Evolutionary conservation across 495 filamentous ascomycete species (phyloP), one percentile per base, ranked within the genome.

Genomic region (Alectoria sarmentosa): DNA sequence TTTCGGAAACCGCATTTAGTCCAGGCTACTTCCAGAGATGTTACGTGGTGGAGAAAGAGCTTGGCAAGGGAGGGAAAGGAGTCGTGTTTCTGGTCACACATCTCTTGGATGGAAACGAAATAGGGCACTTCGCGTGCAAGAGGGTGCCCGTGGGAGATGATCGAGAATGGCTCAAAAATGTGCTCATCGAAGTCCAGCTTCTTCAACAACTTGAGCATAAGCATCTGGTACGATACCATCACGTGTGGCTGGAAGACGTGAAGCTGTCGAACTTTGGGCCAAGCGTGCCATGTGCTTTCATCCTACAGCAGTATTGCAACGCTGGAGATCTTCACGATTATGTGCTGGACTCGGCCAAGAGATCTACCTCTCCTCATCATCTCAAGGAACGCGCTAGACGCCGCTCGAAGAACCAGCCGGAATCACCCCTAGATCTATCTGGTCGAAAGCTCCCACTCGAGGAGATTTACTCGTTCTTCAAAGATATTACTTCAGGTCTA

Each of bases 231-330:
- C 94, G 91, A 0, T 98, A 98, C 73, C 88, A 92, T 10, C 93
- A 96, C 75, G 92, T 96, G 38, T 98, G 94, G 94, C 83, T 98
- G 26, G 93, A 98, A 73, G 87, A 96, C 73, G 85, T 89, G 58
- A 85, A 90, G 69, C 82, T 92, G 28, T 92, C 83, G 66, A 81
- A 79, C 4, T 98, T 98, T 71, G 89, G 91, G 6, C 94, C 95
- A 1, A 94, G 86, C 69, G 91, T 98, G 1, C 90, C 92, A 10
- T 97, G 92, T 69, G 92, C 92, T 23, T 98, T 96, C 71, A 98
- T 98, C 55, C 83, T 98, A 6, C 94, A 98, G 70, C 91, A 98
- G 72, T 98, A 96, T 69, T 98, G 94, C 79, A 96, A 98, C 73
- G 81, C 85, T 13, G 94, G 94, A n/a, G 94, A 98, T 73, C 80